These are phyloP conservation scores for Metschnikowia shivogae DNA, from an alignment of 805 yeast species.

Conservation along the genomic window DNA sequence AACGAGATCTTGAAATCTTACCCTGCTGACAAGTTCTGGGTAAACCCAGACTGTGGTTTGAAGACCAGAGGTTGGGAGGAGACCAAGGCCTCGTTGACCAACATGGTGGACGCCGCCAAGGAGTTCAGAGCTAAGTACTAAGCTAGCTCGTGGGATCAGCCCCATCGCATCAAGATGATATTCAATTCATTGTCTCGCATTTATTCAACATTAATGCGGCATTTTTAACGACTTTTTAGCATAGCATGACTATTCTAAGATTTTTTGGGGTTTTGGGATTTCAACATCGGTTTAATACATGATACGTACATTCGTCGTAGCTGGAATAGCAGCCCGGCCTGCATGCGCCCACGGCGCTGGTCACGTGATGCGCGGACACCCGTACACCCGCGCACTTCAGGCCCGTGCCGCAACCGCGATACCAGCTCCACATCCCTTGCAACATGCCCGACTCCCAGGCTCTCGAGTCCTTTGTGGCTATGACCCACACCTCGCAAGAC, in stretches of 20 bases:
- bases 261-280: conserved; percentile 43
- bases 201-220: conserved; percentile 50
- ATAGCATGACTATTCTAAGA: conserved; percentile 17
- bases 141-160: conserved; percentile 5
- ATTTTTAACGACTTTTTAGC: conserved; percentile 21
- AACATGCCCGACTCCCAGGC: conserved; percentile 19
- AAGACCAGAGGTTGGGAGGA: conserved; percentile 99
- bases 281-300: conserved; percentile 42
- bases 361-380: neutral
- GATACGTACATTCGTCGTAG: neutral
- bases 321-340: no score
- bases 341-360: no score
- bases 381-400: neutral
- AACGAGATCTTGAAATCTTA: conserved; percentile 92
- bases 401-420: no score
- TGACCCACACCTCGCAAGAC: conserved; percentile 31
- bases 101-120: conserved; percentile 99
- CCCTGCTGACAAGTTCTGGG: conserved; percentile 99
- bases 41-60: conserved; percentile 99
- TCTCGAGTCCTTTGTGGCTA: conserved; percentile 33
- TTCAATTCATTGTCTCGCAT: conserved; percentile 29
- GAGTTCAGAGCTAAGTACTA: conserved; percentile 57
- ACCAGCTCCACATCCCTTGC: neutral
- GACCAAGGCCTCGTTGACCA: conserved; percentile 89
- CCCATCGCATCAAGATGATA: conserved; percentile 6